Conservation (phyloP, 2,329 filamentous ascomycete species). For the Pseudocercospora fuligena region DNA sequence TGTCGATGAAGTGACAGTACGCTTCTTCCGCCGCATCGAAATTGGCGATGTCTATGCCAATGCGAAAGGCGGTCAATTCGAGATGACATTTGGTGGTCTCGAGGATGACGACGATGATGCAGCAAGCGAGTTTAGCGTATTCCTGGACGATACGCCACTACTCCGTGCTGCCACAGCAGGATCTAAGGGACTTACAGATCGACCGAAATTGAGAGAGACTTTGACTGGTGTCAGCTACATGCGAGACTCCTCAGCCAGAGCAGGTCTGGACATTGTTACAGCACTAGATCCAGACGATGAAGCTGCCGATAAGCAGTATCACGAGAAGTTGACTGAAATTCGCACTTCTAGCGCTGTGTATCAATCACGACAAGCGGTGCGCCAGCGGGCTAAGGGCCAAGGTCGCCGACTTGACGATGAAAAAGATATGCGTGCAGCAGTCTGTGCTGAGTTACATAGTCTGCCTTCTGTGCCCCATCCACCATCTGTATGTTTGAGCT, state of each 20-base stretch:
- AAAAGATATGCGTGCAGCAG: slow-evolving; percentile 55
- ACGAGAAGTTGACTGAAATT: slow-evolving; percentile 48
- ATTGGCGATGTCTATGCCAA: slow-evolving; percentile 60
- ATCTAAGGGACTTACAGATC: slow-evolving; percentile 28
- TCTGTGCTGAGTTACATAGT: slow-evolving; percentile 55
- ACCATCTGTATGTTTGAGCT: slow-evolving; percentile 36
- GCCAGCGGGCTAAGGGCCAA: slow-evolving; percentile 36
- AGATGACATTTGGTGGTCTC: slow-evolving; percentile 55
- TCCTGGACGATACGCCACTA: slow-evolving; percentile 53
- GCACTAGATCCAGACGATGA: slow-evolving; percentile 53
- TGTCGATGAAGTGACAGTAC: slow-evolving; percentile 54
- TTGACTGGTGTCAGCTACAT: slow-evolving; percentile 49
- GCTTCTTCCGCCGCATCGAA: slow-evolving; percentile 56
- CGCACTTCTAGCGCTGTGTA: slow-evolving; percentile 46
- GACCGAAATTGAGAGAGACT: slow-evolving; percentile 35
- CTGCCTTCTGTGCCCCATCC: slow-evolving; percentile 57
- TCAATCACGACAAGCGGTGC: slow-evolving; percentile 41
- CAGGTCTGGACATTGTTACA: slow-evolving; percentile 47
- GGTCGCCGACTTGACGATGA: slow-evolving; percentile 46
- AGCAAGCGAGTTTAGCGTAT: slow-evolving; percentile 46
- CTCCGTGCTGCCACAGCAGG: slow-evolving; percentile 50
- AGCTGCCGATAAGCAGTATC: slow-evolving; percentile 50
- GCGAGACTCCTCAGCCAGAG: slow-evolving; percentile 43
- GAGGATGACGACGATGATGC: slow-evolving; percentile 44
- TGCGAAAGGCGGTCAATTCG: slow-evolving; percentile 57